Evolutionary conservation across 352 stramenopile species (phyloP), one percentile per base, ranked within the genome.

Genomic region (Phytophthora cryptogea): DNA sequence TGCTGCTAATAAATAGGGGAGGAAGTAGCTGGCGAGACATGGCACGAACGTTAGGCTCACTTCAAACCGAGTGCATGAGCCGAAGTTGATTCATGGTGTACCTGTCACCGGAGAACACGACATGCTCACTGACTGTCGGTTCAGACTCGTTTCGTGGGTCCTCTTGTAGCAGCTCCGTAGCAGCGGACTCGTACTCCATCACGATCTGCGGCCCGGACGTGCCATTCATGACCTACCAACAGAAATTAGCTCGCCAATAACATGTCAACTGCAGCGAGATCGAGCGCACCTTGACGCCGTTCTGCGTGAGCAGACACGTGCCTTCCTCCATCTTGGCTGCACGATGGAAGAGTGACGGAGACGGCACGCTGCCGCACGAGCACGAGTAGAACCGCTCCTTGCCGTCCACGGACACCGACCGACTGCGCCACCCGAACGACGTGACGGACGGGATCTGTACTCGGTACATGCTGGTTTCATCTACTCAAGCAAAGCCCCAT

Each of bases 1-100:
- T 32, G 71, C 71, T 14, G 79, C 77, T 42, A 89, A 75, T 56
- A 87, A 67, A 74, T 85, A 87, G 27, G 76, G 77, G 17, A 87
- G 63, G 10, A 86, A 45, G 8, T 67, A 66, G 56, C 75, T 88
- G 44, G 11, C 6, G 20, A 23, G 20, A 27, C 39, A 59, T 16
- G 28, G n/a, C 10, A 41, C 44, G 51, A 40, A 4, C 6, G 60
- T 68, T 45, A 70, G 36, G 40, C 6, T 28, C n/a, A 32, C 40
- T 31, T 31, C 13, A 20, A 10, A 3, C 7, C 17, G 39, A 44
- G 39, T 31, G 20, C 20, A 23, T 23, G 20, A 23, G 20, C 20
- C 20, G 20, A 23, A 46, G 36, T 6, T 46, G 14, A 17, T 14
- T 23, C 9, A 40, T 5, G 23, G 40, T 28, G 20, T 59, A 76